Percentiles rank a stretch among this genome's conserved stretches.
Evolutionary conservation across 2,329 filamentous ascomycete genomes (phyloP).

Genomic region (Monilinia fructicola): DNA sequence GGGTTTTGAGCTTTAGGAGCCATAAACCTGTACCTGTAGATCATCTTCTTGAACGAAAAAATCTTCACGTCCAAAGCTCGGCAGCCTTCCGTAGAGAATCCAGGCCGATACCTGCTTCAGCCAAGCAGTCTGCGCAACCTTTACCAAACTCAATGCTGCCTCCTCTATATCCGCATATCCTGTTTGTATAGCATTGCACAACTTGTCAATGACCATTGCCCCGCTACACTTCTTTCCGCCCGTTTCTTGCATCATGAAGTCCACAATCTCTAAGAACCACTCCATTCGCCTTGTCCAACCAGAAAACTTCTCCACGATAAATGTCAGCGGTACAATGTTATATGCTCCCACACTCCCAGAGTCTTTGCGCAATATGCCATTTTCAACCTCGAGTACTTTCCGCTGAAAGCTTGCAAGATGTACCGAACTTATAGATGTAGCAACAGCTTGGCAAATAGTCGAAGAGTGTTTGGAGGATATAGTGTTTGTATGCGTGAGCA

Average conservation of each 20-base stretch:
- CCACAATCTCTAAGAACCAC: slow-evolving; percentile 76
- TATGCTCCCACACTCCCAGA: slow-evolving; percentile 83
- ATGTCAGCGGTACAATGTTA: slow-evolving; percentile 87
- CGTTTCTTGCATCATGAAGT: slow-evolving; percentile 59
- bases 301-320: slow-evolving; percentile 80
- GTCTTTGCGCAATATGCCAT: slow-evolving; percentile 72
- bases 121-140: slow-evolving; percentile 84
- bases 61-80: slow-evolving; percentile 73
- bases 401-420: slow-evolving; percentile 80
- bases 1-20: background rate
- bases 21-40: slow-evolving; percentile 11
- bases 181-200: slow-evolving; percentile 76
- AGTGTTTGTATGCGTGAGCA: slow-evolving; percentile 64
- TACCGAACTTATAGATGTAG: slow-evolving; percentile 69
- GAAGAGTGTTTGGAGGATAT: slow-evolving; percentile 73
- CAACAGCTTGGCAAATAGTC: slow-evolving; percentile 82
- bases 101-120: slow-evolving; percentile 85
- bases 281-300: slow-evolving; percentile 81
- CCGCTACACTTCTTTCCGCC: slow-evolving; percentile 55
- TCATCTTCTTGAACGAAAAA: slow-evolving; percentile 70
- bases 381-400: slow-evolving; percentile 83
- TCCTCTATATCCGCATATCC: slow-evolving; percentile 85
- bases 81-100: slow-evolving; percentile 84
- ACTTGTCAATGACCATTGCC: slow-evolving; percentile 71
- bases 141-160: slow-evolving; percentile 70